Conservation (phyloP, 2,329 filamentous ascomycete species). For the Ophiosphaerella herpotricha region DNA sequence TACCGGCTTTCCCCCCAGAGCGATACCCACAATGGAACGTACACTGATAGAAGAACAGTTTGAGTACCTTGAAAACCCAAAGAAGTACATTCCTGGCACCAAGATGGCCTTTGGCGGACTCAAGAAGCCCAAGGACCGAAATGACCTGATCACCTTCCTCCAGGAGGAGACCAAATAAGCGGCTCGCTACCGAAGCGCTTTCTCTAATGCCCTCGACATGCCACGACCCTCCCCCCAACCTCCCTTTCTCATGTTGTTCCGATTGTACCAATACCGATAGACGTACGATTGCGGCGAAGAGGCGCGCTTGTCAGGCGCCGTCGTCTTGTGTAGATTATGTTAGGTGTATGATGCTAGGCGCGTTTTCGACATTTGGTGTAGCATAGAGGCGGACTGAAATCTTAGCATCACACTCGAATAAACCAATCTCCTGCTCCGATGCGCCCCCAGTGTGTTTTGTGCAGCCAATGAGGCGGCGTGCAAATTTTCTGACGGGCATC, state of each 20-base stretch:
- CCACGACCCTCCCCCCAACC: slow-evolving; percentile 35
- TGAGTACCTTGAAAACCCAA: slow-evolving; percentile 99
- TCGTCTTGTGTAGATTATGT: slow-evolving; percentile 43
- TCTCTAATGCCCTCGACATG: slow-evolving; percentile 21
- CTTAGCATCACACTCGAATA: slow-evolving; percentile 43
- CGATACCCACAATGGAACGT: not conserved
- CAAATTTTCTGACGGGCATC: slow-evolving; percentile 32
- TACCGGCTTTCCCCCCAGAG: slow-evolving; percentile 50
- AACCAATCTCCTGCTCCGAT: slow-evolving; percentile 41
- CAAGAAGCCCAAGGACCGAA: slow-evolving; percentile 99
- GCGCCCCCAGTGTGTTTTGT: not conserved
- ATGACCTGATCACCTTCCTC: slow-evolving; percentile 93
- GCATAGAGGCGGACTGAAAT: slow-evolving; percentile 41
- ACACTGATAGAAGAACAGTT: slow-evolving; percentile 62
- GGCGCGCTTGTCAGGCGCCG: slow-evolving; percentile 24
- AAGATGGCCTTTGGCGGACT: slow-evolving; percentile 99
- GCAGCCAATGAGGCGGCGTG: slow-evolving; percentile 14
- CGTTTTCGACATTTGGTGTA: slow-evolving; percentile 38
- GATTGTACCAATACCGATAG: slow-evolving; percentile 48
- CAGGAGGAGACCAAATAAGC: slow-evolving; percentile 71
- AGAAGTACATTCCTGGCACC: slow-evolving; percentile 99
- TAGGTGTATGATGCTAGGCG: slow-evolving; percentile 41
- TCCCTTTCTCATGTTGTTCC: slow-evolving; percentile 29
- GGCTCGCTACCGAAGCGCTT: slow-evolving; percentile 30
- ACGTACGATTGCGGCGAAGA: slow-evolving; percentile 44